phyloP scores from a whole-genome alignment of 1,284 basidiomycete species.

The Ceratobasidium sp. region DNA sequence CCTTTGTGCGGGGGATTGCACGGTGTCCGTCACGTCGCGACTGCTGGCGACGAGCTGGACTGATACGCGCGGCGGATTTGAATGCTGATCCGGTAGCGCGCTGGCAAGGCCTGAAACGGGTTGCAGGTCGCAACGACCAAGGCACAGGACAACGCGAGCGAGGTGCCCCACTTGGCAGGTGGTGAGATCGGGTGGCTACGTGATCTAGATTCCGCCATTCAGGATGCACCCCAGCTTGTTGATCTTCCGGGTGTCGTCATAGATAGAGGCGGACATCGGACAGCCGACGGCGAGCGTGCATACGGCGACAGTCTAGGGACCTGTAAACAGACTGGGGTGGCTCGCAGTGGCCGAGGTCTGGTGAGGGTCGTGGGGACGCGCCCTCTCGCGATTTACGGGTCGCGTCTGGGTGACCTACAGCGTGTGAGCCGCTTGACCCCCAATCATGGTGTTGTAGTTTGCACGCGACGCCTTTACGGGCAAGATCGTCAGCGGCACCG shows the following conservation, averaged over 20 bases:
- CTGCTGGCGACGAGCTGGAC: too few species aligned
- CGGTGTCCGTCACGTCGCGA: too few species aligned
- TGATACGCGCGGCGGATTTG: neutral
- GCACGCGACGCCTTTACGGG: too few species aligned
- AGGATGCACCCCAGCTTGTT: neutral
- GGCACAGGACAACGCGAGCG: neutral
- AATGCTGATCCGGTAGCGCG: neutral
- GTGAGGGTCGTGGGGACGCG: conserved; percentile 20
- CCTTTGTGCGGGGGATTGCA: neutral
- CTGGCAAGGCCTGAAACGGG: neutral
- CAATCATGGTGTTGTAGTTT: too few species aligned
- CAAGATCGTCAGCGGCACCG: too few species aligned
- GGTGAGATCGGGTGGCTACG: conserved; percentile 12
- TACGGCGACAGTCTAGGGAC: neutral
- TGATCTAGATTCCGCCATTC: neutral
- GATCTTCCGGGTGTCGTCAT: conserved; percentile 5
- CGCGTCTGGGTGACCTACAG: neutral
- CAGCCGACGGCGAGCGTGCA: neutral
- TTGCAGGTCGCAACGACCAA: neutral
- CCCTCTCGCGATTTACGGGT: neutral
- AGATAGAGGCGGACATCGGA: neutral
- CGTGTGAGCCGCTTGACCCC: neutral
- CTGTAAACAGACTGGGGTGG: neutral
- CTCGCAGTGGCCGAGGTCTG: conserved; percentile 8
- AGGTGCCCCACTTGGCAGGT: neutral